Percentiles rank a stretch among this genome's conserved stretches.
These are phyloP conservation scores for Phaeoacremonium minimum DNA, from an alignment of 2,329 filamentous ascomycete genomes.

Conservation along the genomic window DNA sequence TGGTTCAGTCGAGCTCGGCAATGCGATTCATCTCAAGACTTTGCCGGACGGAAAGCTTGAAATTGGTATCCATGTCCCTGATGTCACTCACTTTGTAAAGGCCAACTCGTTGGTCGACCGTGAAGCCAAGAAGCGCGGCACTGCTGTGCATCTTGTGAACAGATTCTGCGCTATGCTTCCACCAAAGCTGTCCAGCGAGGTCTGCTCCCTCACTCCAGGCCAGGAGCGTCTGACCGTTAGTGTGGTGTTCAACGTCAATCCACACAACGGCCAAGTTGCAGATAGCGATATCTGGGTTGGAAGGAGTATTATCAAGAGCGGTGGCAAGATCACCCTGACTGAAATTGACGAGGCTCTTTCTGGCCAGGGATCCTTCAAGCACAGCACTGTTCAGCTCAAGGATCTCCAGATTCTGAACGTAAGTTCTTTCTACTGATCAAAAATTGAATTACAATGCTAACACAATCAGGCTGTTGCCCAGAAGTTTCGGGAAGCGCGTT, in stretches of 20 bases:
- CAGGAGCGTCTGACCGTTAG: conserved; percentile 88
- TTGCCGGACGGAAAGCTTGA: conserved; percentile 82
- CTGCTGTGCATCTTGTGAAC: conserved; percentile 91
- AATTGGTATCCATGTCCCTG: conserved; percentile 90
- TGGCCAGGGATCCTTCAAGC: conserved; percentile 56
- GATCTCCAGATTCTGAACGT: conserved; percentile 78
- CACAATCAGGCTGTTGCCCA: conserved; percentile 63
- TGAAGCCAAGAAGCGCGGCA: conserved; percentile 96
- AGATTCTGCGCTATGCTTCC: conserved; percentile 84
- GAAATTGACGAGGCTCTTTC: conserved; percentile 81
- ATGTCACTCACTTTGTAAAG: conserved; percentile 97
- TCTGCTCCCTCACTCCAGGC: conserved; percentile 83
- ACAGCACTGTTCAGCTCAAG: conserved; percentile 63
- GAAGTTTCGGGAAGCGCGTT: conserved; percentile 85
- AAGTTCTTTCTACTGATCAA: conserved; percentile 25
- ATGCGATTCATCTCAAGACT: conserved; percentile 88
- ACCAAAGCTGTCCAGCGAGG: conserved; percentile 75
- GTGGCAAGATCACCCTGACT: conserved; percentile 76
- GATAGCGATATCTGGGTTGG: conserved; percentile 93
- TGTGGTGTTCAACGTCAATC: conserved; percentile 87
- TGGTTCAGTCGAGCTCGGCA: conserved; percentile 81
- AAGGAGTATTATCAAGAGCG: conserved; percentile 89
- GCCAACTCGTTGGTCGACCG: conserved; percentile 91
- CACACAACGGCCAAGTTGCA: conserved; percentile 69
- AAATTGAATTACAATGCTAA: not conserved